These are phyloP conservation scores for Escallonia rubra DNA, from an alignment of 129 eudicot genomes.

Conservation along the genomic window DNA sequence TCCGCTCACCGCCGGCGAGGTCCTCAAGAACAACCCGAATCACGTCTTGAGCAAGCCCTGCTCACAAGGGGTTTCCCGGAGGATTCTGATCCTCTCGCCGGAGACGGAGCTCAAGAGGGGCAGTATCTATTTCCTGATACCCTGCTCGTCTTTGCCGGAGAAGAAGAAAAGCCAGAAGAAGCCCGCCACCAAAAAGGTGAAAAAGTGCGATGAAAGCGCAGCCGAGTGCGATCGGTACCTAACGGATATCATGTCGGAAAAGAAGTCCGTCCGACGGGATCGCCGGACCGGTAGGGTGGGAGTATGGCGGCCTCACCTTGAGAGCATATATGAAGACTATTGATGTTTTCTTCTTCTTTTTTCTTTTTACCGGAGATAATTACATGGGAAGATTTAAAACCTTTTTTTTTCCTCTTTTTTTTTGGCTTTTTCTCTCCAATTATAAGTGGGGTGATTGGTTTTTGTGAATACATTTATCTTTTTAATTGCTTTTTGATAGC, in stretches of 20 bases:
- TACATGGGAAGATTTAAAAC: conserved; percentile 7
- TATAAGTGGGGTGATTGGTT: conserved; percentile 10
- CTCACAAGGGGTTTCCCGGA: conserved; percentile 57
- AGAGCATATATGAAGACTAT: conserved; percentile 70
- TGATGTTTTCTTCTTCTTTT: neutral
- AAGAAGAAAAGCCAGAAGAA: conserved; percentile 35
- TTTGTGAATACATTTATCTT: conserved; percentile 15
- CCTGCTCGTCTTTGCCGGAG: conserved; percentile 63
- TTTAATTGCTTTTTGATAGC: conserved; percentile 8
- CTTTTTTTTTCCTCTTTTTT: conserved; percentile 6
- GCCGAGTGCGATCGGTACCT: conserved; percentile 3
- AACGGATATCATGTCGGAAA: conserved; percentile 36
- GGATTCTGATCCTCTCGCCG: conserved; percentile 63
- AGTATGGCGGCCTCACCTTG: conserved; percentile 68
- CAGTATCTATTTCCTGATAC: conserved; percentile 71
- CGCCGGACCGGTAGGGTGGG: conserved; percentile 45
- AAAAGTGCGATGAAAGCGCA: neutral
- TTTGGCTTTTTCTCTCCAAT: neutral
- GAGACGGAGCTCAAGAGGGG: conserved; percentile 82
- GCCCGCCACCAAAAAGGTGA: conserved; percentile 15
- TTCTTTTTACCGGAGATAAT: conserved; percentile 9
- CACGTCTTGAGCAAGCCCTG: conserved; percentile 74
- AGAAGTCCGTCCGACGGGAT: conserved; percentile 38
- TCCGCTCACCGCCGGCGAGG: conserved; percentile 70
- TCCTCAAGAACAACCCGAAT: conserved; percentile 71